phyloP scores from a whole-genome alignment of 148 eudicot genomes.

The Arctostaphylos glauca region DNA sequence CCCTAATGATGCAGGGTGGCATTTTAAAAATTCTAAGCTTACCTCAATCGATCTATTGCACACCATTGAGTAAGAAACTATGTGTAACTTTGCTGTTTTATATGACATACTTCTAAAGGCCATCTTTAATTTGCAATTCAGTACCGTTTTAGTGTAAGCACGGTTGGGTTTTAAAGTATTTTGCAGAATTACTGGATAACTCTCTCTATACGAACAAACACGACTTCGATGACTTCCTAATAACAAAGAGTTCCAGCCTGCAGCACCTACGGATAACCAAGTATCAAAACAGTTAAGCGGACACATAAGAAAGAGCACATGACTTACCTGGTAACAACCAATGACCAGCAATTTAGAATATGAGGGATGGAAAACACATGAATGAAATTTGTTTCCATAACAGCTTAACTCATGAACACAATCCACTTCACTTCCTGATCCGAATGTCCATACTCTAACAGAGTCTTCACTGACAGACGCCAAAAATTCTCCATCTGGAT shows the following conservation, averaged over 20 bases:
- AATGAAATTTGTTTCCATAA: conserved; percentile 75
- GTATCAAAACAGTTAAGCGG: background rate
- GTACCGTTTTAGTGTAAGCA: background rate
- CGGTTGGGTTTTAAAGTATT: background rate
- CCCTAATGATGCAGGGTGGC: background rate
- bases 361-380: conserved; percentile 88
- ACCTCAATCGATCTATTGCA: background rate
- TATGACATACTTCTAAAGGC: background rate
- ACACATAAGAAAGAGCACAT: background rate
- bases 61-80: background rate
- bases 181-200: background rate
- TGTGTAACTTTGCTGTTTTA: background rate
- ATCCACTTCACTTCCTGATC: conserved; percentile 71
- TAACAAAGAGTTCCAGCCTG: background rate
- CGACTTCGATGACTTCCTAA: background rate
- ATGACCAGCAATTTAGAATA: conserved; percentile 74
- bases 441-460: conserved; percentile 81
- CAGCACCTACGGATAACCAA: background rate
- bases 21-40: background rate
- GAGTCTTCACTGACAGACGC: conserved; percentile 93
- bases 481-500: conserved; percentile 77
- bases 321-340: conserved; percentile 85
- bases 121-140: background rate
- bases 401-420: conserved; percentile 77
- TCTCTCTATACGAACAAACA: background rate